Evolutionary conservation across 139 green algal genomes (phyloP).

Genomic region (Bryopsis sp.): DNA sequence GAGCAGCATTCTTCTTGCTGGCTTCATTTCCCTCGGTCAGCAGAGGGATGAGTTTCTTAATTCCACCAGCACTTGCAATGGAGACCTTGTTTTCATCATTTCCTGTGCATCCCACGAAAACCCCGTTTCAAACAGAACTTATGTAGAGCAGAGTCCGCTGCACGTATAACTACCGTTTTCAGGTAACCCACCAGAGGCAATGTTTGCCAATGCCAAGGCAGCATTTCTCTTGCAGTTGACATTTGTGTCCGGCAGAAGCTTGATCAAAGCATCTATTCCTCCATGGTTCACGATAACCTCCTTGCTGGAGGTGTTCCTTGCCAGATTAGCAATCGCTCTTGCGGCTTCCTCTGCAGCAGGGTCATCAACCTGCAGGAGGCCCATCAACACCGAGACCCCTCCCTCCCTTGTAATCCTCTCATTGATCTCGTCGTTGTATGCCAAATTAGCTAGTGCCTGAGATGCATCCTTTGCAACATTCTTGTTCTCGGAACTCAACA

Average conservation of each 20-base stretch:
- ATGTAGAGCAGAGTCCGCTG: too few species aligned
- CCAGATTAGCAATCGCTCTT: constrained; percentile 1
- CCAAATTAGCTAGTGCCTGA: constrained; percentile 18
- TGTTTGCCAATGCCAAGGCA: constrained; percentile 18
- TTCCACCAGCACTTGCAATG: constrained; percentile 13
- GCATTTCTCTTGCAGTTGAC: constrained; percentile 15
- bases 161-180: too few species aligned
- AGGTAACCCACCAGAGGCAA: constrained; percentile 9
- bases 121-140: too few species aligned
- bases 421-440: constrained; percentile 23
- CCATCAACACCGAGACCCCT: constrained; percentile 11
- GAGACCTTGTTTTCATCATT: constrained; percentile 6
- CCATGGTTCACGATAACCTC: neutral
- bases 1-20: constrained; percentile 22
- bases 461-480: constrained; percentile 14
- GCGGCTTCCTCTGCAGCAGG: constrained; percentile 7
- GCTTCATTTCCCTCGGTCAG: constrained; percentile 17
- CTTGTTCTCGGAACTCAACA: neutral
- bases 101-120: too few species aligned
- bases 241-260: constrained; percentile 10
- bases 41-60: constrained; percentile 17
- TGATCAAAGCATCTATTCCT: constrained; percentile 19
- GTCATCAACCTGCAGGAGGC: neutral
- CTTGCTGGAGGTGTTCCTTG: constrained; percentile 8
- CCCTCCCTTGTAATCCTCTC: constrained; percentile 15